Evolutionary conservation across 805 yeast species (phyloP).

Genomic region (Pichia occidentalis): DNA sequence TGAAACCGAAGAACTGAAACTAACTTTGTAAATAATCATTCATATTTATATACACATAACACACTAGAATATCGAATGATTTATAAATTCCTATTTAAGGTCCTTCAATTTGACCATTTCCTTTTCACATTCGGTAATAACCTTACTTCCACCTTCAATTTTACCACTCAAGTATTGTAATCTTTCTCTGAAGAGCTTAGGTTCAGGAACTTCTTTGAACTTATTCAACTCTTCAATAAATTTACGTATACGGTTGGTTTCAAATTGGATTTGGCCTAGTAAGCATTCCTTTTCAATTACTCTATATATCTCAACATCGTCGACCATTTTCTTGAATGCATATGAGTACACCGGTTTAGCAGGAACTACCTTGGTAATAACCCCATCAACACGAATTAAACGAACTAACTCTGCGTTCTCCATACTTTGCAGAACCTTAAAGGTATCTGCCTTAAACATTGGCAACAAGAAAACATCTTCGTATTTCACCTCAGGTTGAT

Average conservation of each 20-base stretch:
- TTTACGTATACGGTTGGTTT: conserved; percentile 52
- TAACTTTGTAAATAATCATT: background rate
- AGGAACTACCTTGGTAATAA: conserved; percentile 56
- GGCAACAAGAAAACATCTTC: conserved; percentile 51
- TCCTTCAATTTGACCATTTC: conserved; percentile 20
- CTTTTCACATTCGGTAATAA: conserved; percentile 42
- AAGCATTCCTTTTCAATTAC: conserved; percentile 61
- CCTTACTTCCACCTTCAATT: conserved; percentile 53
- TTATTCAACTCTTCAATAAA: conserved; percentile 68
- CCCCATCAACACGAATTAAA: conserved; percentile 71
- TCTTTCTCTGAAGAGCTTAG: conserved; percentile 53
- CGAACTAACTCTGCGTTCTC: conserved; percentile 76
- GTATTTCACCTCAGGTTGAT: conserved; percentile 38
- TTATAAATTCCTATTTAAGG: conserved; percentile 1
- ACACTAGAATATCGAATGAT: background rate
- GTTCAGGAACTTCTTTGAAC: conserved; percentile 44
- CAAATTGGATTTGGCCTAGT: conserved; percentile 47
- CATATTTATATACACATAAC: background rate
- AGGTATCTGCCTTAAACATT: conserved; percentile 51
- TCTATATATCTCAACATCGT: conserved; percentile 49
- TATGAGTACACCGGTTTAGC: conserved; percentile 81
- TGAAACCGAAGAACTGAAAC: background rate
- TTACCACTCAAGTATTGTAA: conserved; percentile 61
- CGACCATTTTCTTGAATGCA: conserved; percentile 63
- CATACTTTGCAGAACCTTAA: conserved; percentile 54